These are phyloP conservation scores for Aureobasidium melanogenum DNA, from an alignment of 2,329 filamentous ascomycete genomes.

Conservation along the genomic window DNA sequence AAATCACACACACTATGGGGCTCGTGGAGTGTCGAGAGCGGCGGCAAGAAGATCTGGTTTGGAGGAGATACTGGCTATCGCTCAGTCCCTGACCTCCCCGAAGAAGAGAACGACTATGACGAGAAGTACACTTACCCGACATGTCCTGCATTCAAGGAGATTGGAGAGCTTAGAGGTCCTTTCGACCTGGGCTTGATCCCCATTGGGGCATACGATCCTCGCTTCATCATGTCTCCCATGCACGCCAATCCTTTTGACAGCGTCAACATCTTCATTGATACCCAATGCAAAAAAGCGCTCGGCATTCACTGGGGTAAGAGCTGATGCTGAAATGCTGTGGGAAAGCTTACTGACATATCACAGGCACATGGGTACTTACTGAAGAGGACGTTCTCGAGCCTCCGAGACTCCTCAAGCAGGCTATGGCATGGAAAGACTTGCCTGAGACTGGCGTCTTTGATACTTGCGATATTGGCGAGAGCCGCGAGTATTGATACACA, in stretches of 20 bases:
- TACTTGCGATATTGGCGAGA: conserved; percentile 77
- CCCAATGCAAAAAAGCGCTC: conserved; percentile 65
- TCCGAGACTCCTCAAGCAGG: conserved; percentile 61
- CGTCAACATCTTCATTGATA: conserved; percentile 84
- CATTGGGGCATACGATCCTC: conserved; percentile 78
- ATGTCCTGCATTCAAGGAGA: conserved; percentile 78
- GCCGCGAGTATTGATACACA: conserved; percentile 48
- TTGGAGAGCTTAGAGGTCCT: conserved; percentile 69
- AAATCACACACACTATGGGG: conserved; percentile 74
- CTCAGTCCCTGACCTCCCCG: conserved; percentile 56
- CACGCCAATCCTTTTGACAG: conserved; percentile 82
- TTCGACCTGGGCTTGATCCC: conserved; percentile 90
- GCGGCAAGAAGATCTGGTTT: conserved; percentile 75
- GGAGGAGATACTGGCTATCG: conserved; percentile 83
- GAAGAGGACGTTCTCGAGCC: conserved; percentile 80
- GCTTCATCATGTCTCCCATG: conserved; percentile 66
- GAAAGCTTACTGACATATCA: not conserved
- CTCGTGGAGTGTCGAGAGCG: conserved; percentile 71
- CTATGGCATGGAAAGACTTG: conserved; percentile 58
- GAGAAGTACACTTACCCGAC: conserved; percentile 57
- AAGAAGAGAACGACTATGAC: conserved; percentile 61
- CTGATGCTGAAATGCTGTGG: not conserved
- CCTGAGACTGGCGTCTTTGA: conserved; percentile 69
- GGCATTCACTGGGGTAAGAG: conserved; percentile 76
- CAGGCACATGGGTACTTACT: conserved; percentile 64